These are phyloP conservation scores for Aureobasidium sp. DNA, from an alignment of 2,329 filamentous ascomycete genomes.

Conservation along the genomic window DNA sequence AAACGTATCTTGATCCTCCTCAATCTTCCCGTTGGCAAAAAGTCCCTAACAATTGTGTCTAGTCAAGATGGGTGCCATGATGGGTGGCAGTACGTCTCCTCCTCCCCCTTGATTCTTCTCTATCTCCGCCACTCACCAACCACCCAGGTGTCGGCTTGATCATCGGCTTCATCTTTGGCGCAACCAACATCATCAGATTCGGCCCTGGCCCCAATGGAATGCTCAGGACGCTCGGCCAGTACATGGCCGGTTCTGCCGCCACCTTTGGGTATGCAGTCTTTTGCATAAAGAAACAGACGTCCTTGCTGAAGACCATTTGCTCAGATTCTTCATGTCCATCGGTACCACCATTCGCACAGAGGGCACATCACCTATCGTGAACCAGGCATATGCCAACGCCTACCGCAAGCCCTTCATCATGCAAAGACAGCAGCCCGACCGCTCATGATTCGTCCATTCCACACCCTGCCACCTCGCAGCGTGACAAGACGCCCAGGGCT, in stretches of 20 bases:
- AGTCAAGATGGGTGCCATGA: slow-evolving; percentile 99
- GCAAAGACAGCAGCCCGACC: slow-evolving; percentile 35
- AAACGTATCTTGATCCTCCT: slow-evolving; percentile 50
- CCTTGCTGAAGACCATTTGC: no score
- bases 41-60: slow-evolving; percentile 22
- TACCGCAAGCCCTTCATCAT: slow-evolving; percentile 67
- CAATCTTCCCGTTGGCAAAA: slow-evolving; percentile 17
- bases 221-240: slow-evolving; percentile 89
- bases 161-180: slow-evolving; percentile 97
- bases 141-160: slow-evolving; percentile 79
- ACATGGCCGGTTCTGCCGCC: slow-evolving; percentile 89
- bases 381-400: slow-evolving; percentile 68
- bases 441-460: background rate
- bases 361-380: slow-evolving; percentile 61
- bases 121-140: slow-evolving; percentile 21
- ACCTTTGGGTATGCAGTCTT: slow-evolving; percentile 47
- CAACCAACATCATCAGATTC: slow-evolving; percentile 84
- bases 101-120: background rate
- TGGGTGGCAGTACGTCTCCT: slow-evolving; percentile 80
- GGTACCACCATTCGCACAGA: slow-evolving; percentile 94
- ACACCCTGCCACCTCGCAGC: background rate
- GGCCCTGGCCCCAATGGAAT: slow-evolving; percentile 90
- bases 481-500: background rate
- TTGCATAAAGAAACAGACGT: background rate
- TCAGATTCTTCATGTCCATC: slow-evolving; percentile 94